Conservation (phyloP, 2,329 filamentous ascomycete species). For the Fusarium domesticum region DNA sequence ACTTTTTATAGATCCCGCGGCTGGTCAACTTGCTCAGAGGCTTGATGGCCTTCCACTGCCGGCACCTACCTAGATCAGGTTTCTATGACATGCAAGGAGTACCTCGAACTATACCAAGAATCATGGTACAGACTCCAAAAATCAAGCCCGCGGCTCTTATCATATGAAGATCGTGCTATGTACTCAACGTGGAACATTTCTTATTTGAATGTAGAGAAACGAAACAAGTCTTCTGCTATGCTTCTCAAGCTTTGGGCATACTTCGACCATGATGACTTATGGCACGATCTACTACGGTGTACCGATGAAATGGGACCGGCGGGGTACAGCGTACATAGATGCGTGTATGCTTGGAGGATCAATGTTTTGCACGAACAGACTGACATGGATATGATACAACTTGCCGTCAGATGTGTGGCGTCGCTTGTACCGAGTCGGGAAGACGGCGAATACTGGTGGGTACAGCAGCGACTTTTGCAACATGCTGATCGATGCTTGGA, state of each 20-base stretch:
- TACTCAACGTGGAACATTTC: slow-evolving; percentile 41
- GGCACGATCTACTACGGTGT: slow-evolving; percentile 40
- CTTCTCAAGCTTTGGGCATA: slow-evolving; percentile 42
- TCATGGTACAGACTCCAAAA: slow-evolving; percentile 38
- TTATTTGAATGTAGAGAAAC: slow-evolving; percentile 34
- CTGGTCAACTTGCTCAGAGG: slow-evolving; percentile 28
- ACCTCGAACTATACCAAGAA: slow-evolving; percentile 39
- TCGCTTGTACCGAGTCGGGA: slow-evolving; percentile 8
- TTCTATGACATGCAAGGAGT: slow-evolving; percentile 36
- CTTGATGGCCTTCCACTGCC: slow-evolving; percentile 45
- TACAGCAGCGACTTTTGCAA: slow-evolving; percentile 19
- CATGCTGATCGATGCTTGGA: slow-evolving; percentile 19
- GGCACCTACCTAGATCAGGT: slow-evolving; percentile 42
- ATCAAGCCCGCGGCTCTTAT: slow-evolving; percentile 26
- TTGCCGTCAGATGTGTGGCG: slow-evolving; percentile 10
- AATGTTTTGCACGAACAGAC: slow-evolving; percentile 25
- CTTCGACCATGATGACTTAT: slow-evolving; percentile 44
- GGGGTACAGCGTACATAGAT: slow-evolving; percentile 35
- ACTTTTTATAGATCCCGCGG: slow-evolving; percentile 28
- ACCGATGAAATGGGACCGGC: slow-evolving; percentile 10
- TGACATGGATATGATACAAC: not conserved
- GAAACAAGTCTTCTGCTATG: slow-evolving; percentile 22
- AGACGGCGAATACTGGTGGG: slow-evolving; percentile 8
- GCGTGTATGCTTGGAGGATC: slow-evolving; percentile 34
- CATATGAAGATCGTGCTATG: slow-evolving; percentile 34